Percentiles rank a stretch among this genome's conserved stretches.
These are phyloP conservation scores for Eimeria praecox DNA, from an alignment of 169 alveolate genomes.

Conservation along the genomic window DNA sequence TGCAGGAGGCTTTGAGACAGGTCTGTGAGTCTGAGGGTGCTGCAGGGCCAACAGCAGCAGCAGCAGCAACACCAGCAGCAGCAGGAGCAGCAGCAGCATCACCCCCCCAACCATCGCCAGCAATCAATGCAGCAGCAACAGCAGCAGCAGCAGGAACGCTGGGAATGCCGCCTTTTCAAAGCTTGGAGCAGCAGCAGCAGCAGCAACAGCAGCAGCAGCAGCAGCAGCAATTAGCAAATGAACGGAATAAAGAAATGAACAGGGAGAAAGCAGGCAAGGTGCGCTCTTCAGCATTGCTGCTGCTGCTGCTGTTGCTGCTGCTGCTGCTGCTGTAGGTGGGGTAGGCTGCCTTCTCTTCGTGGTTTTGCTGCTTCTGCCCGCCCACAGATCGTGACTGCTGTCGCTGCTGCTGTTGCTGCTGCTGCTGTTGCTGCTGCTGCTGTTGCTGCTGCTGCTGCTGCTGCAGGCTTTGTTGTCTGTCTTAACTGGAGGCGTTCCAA, in stretches of 20 bases:
- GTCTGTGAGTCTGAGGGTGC: constrained; percentile 1
- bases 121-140: no score
- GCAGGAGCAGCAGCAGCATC: constrained; percentile 16
- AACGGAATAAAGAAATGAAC: neutral
- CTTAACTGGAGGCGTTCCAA: constrained; percentile 43
- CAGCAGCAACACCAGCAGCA: constrained; percentile 29
- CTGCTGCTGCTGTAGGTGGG: neutral
- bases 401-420: neutral
- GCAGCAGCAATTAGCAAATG: neutral
- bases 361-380: neutral
- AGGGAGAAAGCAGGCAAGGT: constrained; percentile 59
- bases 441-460: constrained; percentile 58
- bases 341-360: neutral
- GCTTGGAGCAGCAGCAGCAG: neutral
- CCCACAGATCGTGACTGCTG: neutral
- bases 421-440: constrained; percentile 8
- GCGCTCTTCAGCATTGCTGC: neutral
- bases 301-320: neutral
- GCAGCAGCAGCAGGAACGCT: constrained; percentile 1
- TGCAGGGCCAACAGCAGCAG: neutral
- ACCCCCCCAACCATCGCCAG: no score
- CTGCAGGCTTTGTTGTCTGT: constrained; percentile 41
- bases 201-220: constrained; percentile 42
- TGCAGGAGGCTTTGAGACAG: constrained; percentile 15
- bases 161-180: neutral